These are phyloP conservation scores for Xylaria sp. DNA, from an alignment of 2,329 filamentous ascomycete genomes.

Conservation along the genomic window DNA sequence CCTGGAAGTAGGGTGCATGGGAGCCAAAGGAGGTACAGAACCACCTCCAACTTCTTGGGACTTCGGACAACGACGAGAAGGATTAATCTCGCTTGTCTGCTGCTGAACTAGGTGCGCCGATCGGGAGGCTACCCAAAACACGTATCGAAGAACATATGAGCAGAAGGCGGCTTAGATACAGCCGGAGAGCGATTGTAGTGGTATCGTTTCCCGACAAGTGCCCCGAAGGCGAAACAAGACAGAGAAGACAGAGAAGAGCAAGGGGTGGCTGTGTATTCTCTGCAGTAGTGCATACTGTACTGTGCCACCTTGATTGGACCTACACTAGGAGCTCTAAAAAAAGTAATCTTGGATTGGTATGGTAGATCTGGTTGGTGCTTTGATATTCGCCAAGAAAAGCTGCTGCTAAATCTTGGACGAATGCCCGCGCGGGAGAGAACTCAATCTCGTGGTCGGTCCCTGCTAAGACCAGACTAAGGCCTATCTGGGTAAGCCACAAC, in stretches of 20 bases:
- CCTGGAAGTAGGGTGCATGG: slow-evolving; percentile 1
- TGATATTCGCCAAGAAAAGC: slow-evolving; percentile 40
- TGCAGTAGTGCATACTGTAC: slow-evolving; percentile 32
- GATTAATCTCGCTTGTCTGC: slow-evolving; percentile 11
- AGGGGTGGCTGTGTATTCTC: slow-evolving; percentile 26
- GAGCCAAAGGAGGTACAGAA: neutral
- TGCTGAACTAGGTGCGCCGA: neutral
- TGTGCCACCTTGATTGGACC: slow-evolving; percentile 38
- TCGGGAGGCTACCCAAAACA: neutral
- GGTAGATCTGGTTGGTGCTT: slow-evolving; percentile 36
- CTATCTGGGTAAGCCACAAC: too few relatives aligned
- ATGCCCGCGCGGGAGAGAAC: slow-evolving; percentile 11
- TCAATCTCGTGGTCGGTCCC: neutral
- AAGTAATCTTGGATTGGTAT: slow-evolving; percentile 33
- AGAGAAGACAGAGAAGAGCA: slow-evolving; percentile 7
- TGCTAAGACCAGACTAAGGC: too few relatives aligned
- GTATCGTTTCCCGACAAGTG: neutral
- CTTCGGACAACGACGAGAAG: neutral
- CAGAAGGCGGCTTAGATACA: neutral
- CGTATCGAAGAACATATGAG: too few relatives aligned
- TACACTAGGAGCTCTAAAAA: slow-evolving; percentile 45
- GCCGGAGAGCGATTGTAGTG: slow-evolving; percentile 12
- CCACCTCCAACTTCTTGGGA: neutral
- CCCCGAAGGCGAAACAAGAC: neutral
- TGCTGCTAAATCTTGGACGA: slow-evolving; percentile 10